Base-by-base conservation (phyloP, 2,329 filamentous ascomycete genomes). In the Sarocladium strictum region DNA sequence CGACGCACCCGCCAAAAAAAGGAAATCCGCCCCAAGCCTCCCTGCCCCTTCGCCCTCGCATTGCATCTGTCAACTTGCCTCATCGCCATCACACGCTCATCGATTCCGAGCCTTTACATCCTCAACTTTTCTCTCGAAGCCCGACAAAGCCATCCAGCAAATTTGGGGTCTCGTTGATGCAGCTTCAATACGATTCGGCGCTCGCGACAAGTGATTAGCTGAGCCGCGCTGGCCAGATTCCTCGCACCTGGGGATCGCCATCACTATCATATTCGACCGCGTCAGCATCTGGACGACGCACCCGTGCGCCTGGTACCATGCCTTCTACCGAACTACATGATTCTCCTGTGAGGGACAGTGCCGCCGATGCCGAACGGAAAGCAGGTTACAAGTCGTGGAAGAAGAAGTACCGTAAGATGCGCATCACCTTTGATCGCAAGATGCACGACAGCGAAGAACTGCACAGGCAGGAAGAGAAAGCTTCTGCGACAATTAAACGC, bases 391-490 rank as follows among this genome's bases (percentile, higher is more conserved):
- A 83, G 65, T 87, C 83, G 43, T 87, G 80, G 78, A 90, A 89
- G 80, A 96, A 96, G 75, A 99, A 99, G 77, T 99, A 95, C 70
- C 87, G 88, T 64, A 95, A 95, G 79, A 89, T 94, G 84, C 86
- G 87, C 72, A 79, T 87, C 67, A 76, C 79, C 26, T 95, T 94
- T 65, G 88, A 94, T 62, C 78, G 84, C 52, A 84, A 83, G 64
- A 89, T 92, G 81, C 81, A 86, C 55, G 84, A 90, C 60, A 89
- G 90, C 68, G 94, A 96, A 71, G 81, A 85, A 54, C 78, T 94
- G 57, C 94, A 94, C 71, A 84, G 84, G 63, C 79, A 89, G 54
- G 91, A 94, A 69, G 88, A 89, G 68, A 86, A 87, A 70, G 89
- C 92, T 33, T 84, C 87, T 58, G 84, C 86, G 60, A 87, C 90